Conservation (phyloP, 2,329 filamentous ascomycete genomes). For the Cercospora janseana region DNA sequence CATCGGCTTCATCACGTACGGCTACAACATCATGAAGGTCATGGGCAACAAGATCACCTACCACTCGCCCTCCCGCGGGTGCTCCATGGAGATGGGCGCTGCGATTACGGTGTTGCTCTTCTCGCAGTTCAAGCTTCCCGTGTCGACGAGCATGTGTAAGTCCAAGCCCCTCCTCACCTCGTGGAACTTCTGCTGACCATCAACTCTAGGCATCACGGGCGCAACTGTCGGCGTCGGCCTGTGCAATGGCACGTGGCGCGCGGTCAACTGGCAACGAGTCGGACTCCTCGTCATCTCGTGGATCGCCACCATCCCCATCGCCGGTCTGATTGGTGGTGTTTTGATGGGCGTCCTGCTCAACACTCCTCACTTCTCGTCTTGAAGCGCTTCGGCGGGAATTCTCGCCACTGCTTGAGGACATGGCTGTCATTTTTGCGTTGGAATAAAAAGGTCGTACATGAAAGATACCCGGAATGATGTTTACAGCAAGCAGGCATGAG, state of each 20-base stretch:
- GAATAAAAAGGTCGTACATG: no score
- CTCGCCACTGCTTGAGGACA: no score
- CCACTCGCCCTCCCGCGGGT: slow-evolving; percentile 55
- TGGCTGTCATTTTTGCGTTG: no score
- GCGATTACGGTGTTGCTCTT: slow-evolving; percentile 64
- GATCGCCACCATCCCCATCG: slow-evolving; percentile 59
- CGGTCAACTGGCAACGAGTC: slow-evolving; percentile 64
- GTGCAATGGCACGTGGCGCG: slow-evolving; percentile 57
- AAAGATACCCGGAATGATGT: no score
- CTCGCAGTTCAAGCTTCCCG: slow-evolving; percentile 60
- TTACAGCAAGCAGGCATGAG: no score
- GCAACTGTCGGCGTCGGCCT: slow-evolving; percentile 63
- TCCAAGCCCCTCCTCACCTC: no score
- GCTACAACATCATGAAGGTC: slow-evolving; percentile 62
- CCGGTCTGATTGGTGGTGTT: slow-evolving; percentile 58
- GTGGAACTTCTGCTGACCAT: no score
- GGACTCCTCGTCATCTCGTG: slow-evolving; percentile 60
- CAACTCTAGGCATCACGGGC: slow-evolving; percentile 60
- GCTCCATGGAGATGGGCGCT: slow-evolving; percentile 60
- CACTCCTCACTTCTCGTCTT: slow-evolving; percentile 48
- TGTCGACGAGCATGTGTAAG: slow-evolving; percentile 67
- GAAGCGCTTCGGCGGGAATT: no score
- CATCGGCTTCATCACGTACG: slow-evolving; percentile 60
- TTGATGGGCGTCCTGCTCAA: slow-evolving; percentile 64
- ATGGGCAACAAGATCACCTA: slow-evolving; percentile 60